Conservation (phyloP, 805 yeast genomes). For the Wickerhamiella qilinensis region DNA sequence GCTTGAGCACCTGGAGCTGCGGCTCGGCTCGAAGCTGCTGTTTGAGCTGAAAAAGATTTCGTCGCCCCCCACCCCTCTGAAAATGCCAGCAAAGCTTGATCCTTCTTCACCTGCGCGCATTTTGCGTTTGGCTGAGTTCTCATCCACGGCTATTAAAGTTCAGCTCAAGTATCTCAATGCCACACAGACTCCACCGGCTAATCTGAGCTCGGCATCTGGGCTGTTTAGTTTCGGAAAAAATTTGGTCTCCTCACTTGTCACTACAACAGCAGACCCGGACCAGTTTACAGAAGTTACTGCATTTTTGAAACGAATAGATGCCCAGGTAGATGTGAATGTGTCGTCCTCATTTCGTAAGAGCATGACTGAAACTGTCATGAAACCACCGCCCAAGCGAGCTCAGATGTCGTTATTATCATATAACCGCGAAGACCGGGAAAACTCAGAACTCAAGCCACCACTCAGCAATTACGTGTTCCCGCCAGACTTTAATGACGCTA, state of each 20-base stretch:
- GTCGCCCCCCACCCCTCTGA: constrained; percentile 11
- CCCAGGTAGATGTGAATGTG: constrained; percentile 18
- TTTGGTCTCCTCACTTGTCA: constrained; percentile 16
- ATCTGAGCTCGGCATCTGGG: constrained; percentile 9
- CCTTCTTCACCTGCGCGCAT: constrained; percentile 16
- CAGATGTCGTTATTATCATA: constrained; percentile 20
- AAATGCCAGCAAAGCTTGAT: constrained; percentile 14
- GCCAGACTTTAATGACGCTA: constrained; percentile 21
- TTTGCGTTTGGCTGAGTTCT: constrained; percentile 10
- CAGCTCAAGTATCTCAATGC: constrained; percentile 21
- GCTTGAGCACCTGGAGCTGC: constrained; percentile 17
- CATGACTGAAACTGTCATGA: constrained; percentile 24
- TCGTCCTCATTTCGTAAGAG: constrained; percentile 18
- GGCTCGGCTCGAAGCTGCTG: constrained; percentile 16
- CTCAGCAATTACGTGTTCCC: constrained; percentile 24
- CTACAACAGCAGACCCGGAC: constrained; percentile 18
- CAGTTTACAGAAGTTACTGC: constrained; percentile 19
- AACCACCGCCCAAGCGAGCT: constrained; percentile 26
- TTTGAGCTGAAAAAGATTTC: constrained; percentile 16
- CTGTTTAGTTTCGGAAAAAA: constrained; percentile 19
- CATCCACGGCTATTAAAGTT: constrained; percentile 5
- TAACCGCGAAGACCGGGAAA: constrained; percentile 17
- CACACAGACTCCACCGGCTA: constrained; percentile 19
- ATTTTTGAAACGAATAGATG: constrained; percentile 21
- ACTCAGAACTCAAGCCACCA: constrained; percentile 20